Evolutionary conservation across 2,329 filamentous ascomycete species (phyloP).

Genomic region (Talaromyces atroroseus): DNA sequence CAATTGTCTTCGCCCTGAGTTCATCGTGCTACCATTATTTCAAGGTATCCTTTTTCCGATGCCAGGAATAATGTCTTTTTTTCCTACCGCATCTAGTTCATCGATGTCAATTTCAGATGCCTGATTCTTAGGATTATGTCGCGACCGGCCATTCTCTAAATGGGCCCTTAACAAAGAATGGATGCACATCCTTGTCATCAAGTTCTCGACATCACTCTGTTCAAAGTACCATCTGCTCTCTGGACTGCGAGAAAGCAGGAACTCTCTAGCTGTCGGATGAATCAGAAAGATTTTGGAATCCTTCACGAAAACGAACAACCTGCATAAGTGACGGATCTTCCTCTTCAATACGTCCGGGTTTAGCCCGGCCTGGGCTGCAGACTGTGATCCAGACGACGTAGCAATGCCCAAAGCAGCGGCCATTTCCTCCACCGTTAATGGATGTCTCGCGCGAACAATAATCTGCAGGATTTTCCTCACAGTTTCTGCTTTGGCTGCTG

Average conservation of each 20-base stretch:
- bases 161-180: background rate
- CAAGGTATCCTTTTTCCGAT: background rate
- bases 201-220: background rate
- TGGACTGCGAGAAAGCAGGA: slow-evolving; percentile 21
- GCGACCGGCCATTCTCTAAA: background rate
- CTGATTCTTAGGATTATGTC: background rate
- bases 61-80: background rate
- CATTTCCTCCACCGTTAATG: slow-evolving; percentile 17
- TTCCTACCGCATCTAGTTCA: background rate
- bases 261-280: slow-evolving; percentile 39
- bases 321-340: slow-evolving; percentile 28
- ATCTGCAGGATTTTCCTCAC: slow-evolving; percentile 17
- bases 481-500: slow-evolving; percentile 9
- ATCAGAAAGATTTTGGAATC: slow-evolving; percentile 32
- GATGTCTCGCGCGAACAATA: slow-evolving; percentile 15
- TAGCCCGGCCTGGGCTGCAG: slow-evolving; percentile 14
- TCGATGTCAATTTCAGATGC: background rate
- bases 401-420: slow-evolving; percentile 13
- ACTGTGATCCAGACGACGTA: slow-evolving; percentile 4
- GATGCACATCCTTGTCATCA: slow-evolving; percentile 1
- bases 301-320: slow-evolving; percentile 32
- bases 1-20: no score
- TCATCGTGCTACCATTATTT: background rate
- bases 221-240: background rate
- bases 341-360: slow-evolving; percentile 13